Base-by-base conservation (phyloP, 306 rosid genomes). In the Malus asiatica region DNA sequence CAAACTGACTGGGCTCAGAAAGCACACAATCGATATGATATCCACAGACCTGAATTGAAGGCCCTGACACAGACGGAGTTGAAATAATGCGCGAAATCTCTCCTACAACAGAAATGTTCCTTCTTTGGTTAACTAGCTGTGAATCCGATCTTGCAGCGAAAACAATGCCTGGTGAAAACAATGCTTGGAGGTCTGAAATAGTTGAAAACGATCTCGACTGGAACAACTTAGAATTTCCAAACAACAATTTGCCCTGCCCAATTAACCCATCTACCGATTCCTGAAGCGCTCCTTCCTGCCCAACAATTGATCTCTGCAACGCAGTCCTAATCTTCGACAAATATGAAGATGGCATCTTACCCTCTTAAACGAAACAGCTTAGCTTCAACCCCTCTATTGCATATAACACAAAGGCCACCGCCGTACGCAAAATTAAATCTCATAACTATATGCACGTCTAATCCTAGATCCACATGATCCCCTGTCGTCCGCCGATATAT, bases 291-390 rank as follows among this genome's bases (percentile, higher is more conserved):
- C 68, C 82, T 79, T 91, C 96, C 81, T 84, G 77, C 83, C 93
- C 89, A 20, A 77, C 77, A 83, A 85, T 20, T 4, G 88, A 87
- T 62, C 80, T 85, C 80, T 75, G 85, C 35, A 89, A 75, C 0
- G 87, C 83, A 53, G 83, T 70, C 84, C 88, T 83, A 30, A 92
- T 59, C 76, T 85, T 86, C 11, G 88, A 90, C 78, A 89, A 83
- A 79, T 85, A 74, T 76, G 82, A 67, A 15, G 96, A 85, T 81
- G 96, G 93, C 99, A 96, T 96, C 77, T 90, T 92, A 90, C 72
- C 86, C 89, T 77, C 87, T 83, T 55, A 83, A 70, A 78, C 74
- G 77, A 35, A 80, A 76, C 46, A 69, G 68, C 74, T 76, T 70
- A 33, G 68, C 80, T 76, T 79, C 85, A 63, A 72, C 44, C 51